Percentiles rank a stretch among this genome's conserved stretches.
These are phyloP conservation scores for Diplotaxis tenuifolia DNA, from an alignment of 345 rosid genomes.

Conservation along the genomic window DNA sequence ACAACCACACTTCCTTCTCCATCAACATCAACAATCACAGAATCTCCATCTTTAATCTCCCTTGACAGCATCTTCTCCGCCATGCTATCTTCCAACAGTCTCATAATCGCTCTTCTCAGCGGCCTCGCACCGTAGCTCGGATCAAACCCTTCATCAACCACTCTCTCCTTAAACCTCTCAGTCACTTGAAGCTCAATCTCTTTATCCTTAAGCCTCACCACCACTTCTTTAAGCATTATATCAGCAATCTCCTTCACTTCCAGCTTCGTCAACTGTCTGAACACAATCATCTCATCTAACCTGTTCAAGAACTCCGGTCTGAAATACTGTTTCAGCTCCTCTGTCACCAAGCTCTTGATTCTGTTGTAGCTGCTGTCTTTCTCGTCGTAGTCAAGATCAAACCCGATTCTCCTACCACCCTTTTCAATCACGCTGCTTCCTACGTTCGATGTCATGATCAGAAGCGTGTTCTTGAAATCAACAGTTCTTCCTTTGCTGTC, in stretches of 20 bases:
- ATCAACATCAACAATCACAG: conserved; percentile 85
- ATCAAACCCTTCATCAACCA: conserved; percentile 92
- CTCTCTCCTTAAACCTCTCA: conserved; percentile 82
- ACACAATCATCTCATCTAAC: conserved; percentile 95
- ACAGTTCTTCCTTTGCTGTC: conserved; percentile 99
- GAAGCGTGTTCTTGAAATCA: conserved; percentile 94
- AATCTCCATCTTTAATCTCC: conserved; percentile 92
- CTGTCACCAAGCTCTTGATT: conserved; percentile 88
- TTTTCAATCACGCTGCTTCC: conserved; percentile 97
- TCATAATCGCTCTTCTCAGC: conserved; percentile 90
- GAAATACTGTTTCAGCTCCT: conserved; percentile 89
- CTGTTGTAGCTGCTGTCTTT: conserved; percentile 91
- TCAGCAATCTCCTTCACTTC: conserved; percentile 95
- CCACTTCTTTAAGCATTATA: conserved; percentile 92
- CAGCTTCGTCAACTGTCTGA: conserved; percentile 82
- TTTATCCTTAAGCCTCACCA: conserved; percentile 62
- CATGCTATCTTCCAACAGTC: conserved; percentile 93
- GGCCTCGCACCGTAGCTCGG: conserved; percentile 99
- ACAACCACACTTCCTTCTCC: conserved; percentile 80
- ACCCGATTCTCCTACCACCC: conserved; percentile 87
- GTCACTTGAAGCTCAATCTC: conserved; percentile 96
- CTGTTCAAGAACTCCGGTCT: conserved; percentile 95
- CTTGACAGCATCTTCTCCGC: conserved; percentile 98
- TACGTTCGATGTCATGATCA: conserved; percentile 96
- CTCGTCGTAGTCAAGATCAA: conserved; percentile 86